Evolutionary conservation across 805 yeast species (phyloP), one percentile per base, ranked within the genome.

Genomic region (Saccharomycopsis sp.): DNA sequence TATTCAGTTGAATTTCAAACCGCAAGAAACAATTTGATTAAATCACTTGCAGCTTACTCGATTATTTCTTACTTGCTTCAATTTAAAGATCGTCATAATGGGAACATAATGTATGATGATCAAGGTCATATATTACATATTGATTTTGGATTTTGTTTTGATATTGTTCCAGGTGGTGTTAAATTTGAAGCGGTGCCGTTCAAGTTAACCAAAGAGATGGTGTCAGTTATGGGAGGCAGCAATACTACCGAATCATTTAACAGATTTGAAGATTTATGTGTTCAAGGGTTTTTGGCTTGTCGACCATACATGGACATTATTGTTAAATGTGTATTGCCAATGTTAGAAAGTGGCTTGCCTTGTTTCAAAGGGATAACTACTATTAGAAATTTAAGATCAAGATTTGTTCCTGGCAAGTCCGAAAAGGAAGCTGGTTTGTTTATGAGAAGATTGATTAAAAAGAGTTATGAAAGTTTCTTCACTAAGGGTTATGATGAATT

Each of bases 81-180:
- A 58, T 86, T 93, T 66, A 94, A 94, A 59, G 99, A 93, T 66
- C 77, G 99, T 58, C 99, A 93, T 64, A 93, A 93, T 65, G 99
- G 99, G 62, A 93, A 93, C 62, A 90, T 93, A 51, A 82, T 93
- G 85, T 86, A 93, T 58, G 98, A 93, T 59, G 86, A 81, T 49
- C 83, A 85, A 56, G 99, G 99, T 4, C 96, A 93, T 60, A 77
- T 94, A 50, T 67, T 94, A 51, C 99, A 93, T 63, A 86, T 94
- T 63, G 99, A 93, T 66, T 93, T 93, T 67, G 99, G 99, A 2
- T 93, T 93, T 72, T 89, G 96, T 57, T 94, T 93, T 61, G 99
- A 93, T 66, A 93, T 93, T 62, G 97, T 86, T 27, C 99, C 99
- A 7, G 99, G 99, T 53, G 98, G 98, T 28, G 97, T 93, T 40